phyloP scores from a whole-genome alignment of 345 rosid species.

The Punica granatum region DNA sequence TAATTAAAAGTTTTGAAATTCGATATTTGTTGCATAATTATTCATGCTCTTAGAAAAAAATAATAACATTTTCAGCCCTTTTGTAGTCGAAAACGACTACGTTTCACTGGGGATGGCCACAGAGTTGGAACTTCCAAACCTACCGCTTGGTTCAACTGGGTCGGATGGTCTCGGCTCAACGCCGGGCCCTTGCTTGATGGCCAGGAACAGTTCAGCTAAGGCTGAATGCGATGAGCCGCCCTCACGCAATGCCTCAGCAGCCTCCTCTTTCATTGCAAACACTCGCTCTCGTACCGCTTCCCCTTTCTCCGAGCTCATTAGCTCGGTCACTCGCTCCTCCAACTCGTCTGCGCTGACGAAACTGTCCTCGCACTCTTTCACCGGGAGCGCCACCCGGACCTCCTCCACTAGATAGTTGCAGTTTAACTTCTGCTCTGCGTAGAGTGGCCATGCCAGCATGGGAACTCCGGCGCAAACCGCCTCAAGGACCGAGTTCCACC shows the following conservation, averaged over 20 bases:
- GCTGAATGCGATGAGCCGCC: neutral
- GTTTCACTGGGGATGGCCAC: neutral
- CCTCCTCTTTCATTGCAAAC: constrained; percentile 12
- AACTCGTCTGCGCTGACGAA: constrained; percentile 23
- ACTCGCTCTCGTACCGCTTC: constrained; percentile 10
- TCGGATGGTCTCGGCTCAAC: neutral
- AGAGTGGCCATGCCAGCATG: constrained; percentile 48
- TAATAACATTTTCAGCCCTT: too few species aligned
- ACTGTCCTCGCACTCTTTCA: constrained; percentile 17
- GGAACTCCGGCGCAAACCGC: constrained; percentile 25
- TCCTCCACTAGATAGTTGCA: constrained; percentile 24
- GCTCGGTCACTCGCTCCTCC: constrained; percentile 23
- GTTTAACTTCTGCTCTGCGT: constrained; percentile 34
- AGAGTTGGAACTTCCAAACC: neutral
- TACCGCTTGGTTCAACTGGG: neutral
- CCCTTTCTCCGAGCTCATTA: constrained; percentile 22
- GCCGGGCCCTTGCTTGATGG: neutral
- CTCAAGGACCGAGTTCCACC: constrained; percentile 31
- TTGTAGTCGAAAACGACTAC: too few species aligned
- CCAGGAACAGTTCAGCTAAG: neutral
- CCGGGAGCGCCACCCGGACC: constrained; percentile 15
- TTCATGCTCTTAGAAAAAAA: too few species aligned
- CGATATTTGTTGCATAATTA: too few species aligned
- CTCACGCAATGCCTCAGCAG: neutral
- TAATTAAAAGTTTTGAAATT: too few species aligned